Base-by-base conservation (phyloP, 2,329 filamentous ascomycete species). In the Corynespora cassiicola region DNA sequence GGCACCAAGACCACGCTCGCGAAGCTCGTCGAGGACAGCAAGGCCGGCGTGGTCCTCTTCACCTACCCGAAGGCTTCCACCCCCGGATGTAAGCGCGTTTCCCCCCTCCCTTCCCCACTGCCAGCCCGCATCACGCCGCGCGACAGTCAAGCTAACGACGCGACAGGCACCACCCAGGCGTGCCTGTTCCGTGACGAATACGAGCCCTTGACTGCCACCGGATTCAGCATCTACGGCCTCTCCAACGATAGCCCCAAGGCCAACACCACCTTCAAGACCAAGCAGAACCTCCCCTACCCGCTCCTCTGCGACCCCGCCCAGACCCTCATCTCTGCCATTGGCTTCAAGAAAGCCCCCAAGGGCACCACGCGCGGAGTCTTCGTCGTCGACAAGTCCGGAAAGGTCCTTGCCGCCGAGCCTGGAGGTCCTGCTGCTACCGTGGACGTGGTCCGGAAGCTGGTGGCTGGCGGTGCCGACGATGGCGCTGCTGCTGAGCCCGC, bases 21-120 rank as follows among this genome's bases (percentile, higher is more conserved):
- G 73, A 77, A 84, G 56, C 82, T 99, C 16, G 80, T 96, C 31
- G 86, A 90, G 34, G 81, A 87, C 63, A 95, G 90, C 79, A 85
- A 88, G 72, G 78, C 81, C 22, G 94, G 92, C 17, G 87, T 97
- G 27, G 89, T 96, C 21, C 75, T 97, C 19, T 96, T 99, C 70
- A 96, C 91, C 20, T 97, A 97, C 65, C 94, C 94, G 42, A 95
- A 88, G 73, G 94, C 94, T 9, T 94, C 87, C 18, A 99, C 94
- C 15, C 89, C 90, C 23, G 92, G 92, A 48, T 97, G 92, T 96
- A 83, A 81, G 89, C 74, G 7, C 22, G 28, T n/a, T n/a, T n/a
- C n/a, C n/a, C n/a, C n/a, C n/a, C n/a, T n/a, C n/a, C n/a, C n/a
- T n/a, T n/a, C n/a, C 23, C 31, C 28, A 14, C 24, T 26, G 17